Percentiles rank a stretch among this genome's conserved stretches.
Conservation (phyloP, 495 filamentous ascomycete genomes). For the Trichoderma asperelloides region DNA sequence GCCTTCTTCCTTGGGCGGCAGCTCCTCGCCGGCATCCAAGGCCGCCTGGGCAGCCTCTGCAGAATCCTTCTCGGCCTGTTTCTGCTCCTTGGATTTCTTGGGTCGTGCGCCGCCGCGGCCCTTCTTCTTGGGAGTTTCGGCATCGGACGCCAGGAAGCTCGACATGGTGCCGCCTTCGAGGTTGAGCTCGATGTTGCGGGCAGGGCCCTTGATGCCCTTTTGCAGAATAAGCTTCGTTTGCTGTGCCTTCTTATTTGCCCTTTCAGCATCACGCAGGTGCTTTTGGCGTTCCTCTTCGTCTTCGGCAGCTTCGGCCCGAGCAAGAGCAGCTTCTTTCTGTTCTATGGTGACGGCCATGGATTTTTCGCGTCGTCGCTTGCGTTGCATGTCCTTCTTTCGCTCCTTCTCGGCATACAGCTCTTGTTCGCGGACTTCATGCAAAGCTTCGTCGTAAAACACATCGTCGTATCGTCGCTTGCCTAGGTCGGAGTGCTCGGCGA, state of each 20-base stretch:
- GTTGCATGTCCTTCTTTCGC: conserved; percentile 99
- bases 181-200: conserved; percentile 72
- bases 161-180: conserved; percentile 83
- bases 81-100: conserved; percentile 92
- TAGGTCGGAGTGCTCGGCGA: conserved; percentile 36
- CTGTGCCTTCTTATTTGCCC: conserved; percentile 79
- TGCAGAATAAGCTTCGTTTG: conserved; percentile 74
- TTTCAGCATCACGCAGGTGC: conserved; percentile 69
- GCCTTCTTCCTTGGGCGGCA: conserved; percentile 62
- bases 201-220: conserved; percentile 73
- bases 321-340: conserved; percentile 73
- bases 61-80: conserved; percentile 87
- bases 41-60: conserved; percentile 84
- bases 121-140: conserved; percentile 55
- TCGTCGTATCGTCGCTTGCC: conserved; percentile 44
- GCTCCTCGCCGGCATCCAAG: conserved; percentile 73
- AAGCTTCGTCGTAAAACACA: conserved; percentile 51
- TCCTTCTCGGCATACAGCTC: conserved; percentile 95
- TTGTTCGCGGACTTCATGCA: conserved; percentile 76
- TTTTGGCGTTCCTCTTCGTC: conserved; percentile 72
- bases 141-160: conserved; percentile 64
- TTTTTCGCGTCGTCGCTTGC: conserved; percentile 93
- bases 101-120: conserved; percentile 57
- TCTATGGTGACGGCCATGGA: conserved; percentile 79
- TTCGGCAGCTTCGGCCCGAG: conserved; percentile 60